A percentile compares a stretch with the other conserved stretches of the same genome.
Conservation (phyloP, 1,284 basidiomycete species). For the Trichosporon coremiiforme region DNA sequence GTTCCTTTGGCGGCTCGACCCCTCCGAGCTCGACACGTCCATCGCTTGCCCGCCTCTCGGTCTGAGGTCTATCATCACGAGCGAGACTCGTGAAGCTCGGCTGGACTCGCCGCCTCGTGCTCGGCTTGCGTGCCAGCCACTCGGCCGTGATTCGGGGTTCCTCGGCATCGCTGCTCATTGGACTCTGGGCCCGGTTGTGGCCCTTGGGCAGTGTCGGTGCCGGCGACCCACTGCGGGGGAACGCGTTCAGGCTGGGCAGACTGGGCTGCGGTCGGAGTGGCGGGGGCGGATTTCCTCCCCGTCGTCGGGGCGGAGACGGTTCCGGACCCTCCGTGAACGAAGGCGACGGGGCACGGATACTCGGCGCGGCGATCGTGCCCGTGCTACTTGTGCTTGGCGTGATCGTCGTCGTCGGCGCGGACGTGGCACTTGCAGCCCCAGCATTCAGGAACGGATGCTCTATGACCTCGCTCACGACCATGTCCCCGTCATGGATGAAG, state of each 20-base stretch:
- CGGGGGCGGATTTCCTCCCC: neutral
- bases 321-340: neutral
- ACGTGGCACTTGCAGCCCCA: neutral
- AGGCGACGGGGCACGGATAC: neutral
- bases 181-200: neutral
- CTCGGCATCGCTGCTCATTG: slow-evolving; percentile 7
- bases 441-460: slow-evolving; percentile 17
- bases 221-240: neutral
- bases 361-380: neutral
- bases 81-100: neutral
- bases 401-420: neutral
- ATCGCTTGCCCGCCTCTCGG: neutral
- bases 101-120: slow-evolving; percentile 14
- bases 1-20: neutral
- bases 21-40: neutral
- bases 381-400: neutral
- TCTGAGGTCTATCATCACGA: slow-evolving; percentile 8
- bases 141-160: slow-evolving; percentile 25
- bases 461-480: slow-evolving; percentile 17
- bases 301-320: neutral
- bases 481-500: slow-evolving; percentile 16
- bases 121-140: slow-evolving; percentile 31
- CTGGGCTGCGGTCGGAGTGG: neutral
- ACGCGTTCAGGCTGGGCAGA: neutral
- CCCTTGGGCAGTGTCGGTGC: neutral